Evolutionary conservation across 1,139 yeast genomes (phyloP), one percentile per base, ranked within the genome.

Genomic region (Yamadazyma taylorii): DNA sequence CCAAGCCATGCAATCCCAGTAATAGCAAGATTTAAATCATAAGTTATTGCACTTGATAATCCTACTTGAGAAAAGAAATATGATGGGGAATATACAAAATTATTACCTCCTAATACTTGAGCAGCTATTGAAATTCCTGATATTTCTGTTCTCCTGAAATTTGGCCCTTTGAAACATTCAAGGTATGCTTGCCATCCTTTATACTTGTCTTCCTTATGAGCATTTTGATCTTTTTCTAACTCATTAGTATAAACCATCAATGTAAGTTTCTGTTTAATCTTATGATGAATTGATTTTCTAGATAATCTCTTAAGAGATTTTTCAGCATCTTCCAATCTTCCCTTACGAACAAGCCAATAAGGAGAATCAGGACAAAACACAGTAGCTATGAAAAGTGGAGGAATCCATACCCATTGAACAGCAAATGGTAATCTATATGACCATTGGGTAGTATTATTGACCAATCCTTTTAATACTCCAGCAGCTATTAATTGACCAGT

Each of bases 391-490:
- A 55, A 48, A 21, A 59, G 51, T 1, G 64, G 64, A 39, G 58
- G 38, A 1, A 61, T 58, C 64, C 64, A 59, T 16, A 51, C 41
- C 63, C 63, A 59, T 35, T 58, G 63, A 17, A 75, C 37, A 0
- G 75, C 79, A 51, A 69, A 73, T 1, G 80, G 79, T 19, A 73
- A 55, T 35, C 61, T 55, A 55, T 69, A 71, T 1, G 70, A 57
- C 54, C 60, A 49, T 14, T 55, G 46, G 34, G 47, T 48, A 3
- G 46, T 46, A 23, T 52, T 45, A 24, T 40, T 36, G 5, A 55
- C 40, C 35, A 57, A 44, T 7, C 65, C 73, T 36, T 61, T 61
- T 37, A 68, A 51, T 14, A 72, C 64, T 33, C 73, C 69, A 30
- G 69, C 55, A 11, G 69, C 55, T 37, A 69, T 56, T 32, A 71